These are phyloP conservation scores for Apostasia shenzhenica DNA, from an alignment of 106 monocot genomes.

Conservation along the genomic window DNA sequence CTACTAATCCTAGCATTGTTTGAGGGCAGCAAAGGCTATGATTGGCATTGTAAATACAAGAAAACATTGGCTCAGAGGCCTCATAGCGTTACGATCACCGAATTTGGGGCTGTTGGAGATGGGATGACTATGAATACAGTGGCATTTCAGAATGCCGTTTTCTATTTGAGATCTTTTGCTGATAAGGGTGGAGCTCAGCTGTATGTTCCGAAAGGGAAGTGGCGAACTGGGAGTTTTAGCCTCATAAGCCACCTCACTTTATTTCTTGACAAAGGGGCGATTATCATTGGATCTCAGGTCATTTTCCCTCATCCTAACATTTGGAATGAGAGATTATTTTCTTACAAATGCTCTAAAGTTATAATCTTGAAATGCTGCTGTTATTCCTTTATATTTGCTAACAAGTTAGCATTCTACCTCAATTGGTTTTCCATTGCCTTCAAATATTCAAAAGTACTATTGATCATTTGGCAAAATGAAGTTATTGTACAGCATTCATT, in stretches of 20 bases:
- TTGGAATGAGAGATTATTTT: background rate
- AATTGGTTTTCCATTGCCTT: background rate
- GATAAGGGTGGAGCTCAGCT: constrained; percentile 87
- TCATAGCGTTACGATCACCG: constrained; percentile 62
- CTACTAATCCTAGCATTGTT: constrained; percentile 8
- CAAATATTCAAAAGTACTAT: background rate
- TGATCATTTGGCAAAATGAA: background rate
- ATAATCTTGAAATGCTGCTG: background rate
- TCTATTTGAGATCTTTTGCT: constrained; percentile 59
- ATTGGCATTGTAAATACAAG: constrained; percentile 15
- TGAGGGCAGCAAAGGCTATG: constrained; percentile 3
- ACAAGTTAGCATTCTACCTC: too few species aligned
- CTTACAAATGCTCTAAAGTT: too few species aligned
- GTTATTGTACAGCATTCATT: too few species aligned
- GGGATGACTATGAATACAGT: constrained; percentile 52
- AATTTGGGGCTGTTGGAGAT: constrained; percentile 77
- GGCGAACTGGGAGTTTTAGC: constrained; percentile 76
- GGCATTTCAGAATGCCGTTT: constrained; percentile 76
- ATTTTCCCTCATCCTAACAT: background rate
- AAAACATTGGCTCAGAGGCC: constrained; percentile 19
- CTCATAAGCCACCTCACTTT: constrained; percentile 72
- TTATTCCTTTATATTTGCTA: background rate
- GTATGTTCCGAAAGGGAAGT: constrained; percentile 62
- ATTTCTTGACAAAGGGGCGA: constrained; percentile 54
- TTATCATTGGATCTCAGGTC: constrained; percentile 53